These are phyloP conservation scores for Niveomyces coronatus DNA, from an alignment of 2,329 filamentous ascomycete genomes.

Conservation along the genomic window DNA sequence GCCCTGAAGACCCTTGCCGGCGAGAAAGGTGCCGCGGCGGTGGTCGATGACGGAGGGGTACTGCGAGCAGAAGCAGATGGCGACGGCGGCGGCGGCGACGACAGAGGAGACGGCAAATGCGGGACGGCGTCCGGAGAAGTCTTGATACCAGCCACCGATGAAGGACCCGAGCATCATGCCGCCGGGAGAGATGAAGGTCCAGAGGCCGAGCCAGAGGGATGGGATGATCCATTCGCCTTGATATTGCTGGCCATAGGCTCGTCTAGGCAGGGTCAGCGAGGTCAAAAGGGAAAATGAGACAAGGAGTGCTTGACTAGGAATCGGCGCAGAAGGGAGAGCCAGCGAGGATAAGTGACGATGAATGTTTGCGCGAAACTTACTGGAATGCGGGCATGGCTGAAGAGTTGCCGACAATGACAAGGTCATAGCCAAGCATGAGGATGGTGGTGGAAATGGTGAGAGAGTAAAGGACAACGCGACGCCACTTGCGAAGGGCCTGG, in stretches of 20 bases:
- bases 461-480: constrained; percentile 16
- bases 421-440: constrained; percentile 20
- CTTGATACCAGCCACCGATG: constrained; percentile 28
- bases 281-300: no score
- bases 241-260: constrained; percentile 24
- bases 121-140: constrained; percentile 27
- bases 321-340: no score
- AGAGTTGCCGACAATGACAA: constrained; percentile 21
- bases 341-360: no score
- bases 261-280: constrained; percentile 8
- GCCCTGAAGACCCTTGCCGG: constrained; percentile 36
- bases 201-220: constrained; percentile 33
- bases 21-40: constrained; percentile 30
- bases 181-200: constrained; percentile 29
- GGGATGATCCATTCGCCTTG: constrained; percentile 27
- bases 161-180: constrained; percentile 28
- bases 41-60: constrained; percentile 13
- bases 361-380: no score
- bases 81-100: constrained; percentile 27
- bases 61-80: constrained; percentile 19
- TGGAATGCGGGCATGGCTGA: constrained; percentile 22
- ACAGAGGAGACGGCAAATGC: constrained; percentile 26
- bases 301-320: no score
- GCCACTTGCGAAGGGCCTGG: constrained; percentile 18
- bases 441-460: constrained; percentile 17